Conservation (phyloP, 202 grass and related monocot genomes). For the Elaeis oleifera region DNA sequence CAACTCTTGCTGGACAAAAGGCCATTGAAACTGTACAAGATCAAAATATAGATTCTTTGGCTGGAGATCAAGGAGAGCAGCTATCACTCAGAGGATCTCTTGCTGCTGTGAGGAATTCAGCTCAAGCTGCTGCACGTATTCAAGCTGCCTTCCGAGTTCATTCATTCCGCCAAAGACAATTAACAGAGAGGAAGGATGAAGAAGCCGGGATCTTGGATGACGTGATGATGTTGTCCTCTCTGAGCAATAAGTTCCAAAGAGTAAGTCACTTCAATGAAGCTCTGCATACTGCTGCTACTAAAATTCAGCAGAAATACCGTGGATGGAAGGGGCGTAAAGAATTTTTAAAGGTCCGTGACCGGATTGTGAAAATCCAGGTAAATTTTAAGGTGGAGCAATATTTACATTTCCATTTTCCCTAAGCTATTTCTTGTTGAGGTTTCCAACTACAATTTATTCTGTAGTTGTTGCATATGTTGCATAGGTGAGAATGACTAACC, state of each 20-base stretch:
- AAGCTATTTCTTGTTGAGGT: too few species aligned
- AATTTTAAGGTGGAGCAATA: too few species aligned
- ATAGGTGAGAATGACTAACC: too few species aligned
- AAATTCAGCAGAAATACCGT: too few species aligned
- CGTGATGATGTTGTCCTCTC: constrained; percentile 7
- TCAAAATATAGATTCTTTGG: background rate
- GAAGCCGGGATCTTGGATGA: background rate
- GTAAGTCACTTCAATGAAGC: constrained; percentile 16
- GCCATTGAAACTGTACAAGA: constrained; percentile 4
- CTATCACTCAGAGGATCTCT: constrained; percentile 13
- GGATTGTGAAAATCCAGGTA: too few species aligned
- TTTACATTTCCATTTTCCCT: too few species aligned
- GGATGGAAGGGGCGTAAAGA: too few species aligned
- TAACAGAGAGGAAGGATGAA: constrained; percentile 9
- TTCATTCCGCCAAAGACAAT: constrained; percentile 12
- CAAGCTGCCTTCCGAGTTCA: constrained; percentile 20
- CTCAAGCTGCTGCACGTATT: constrained; percentile 23
- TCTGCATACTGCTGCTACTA: background rate
- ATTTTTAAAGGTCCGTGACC: too few species aligned
- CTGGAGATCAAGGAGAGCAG: constrained; percentile 1
- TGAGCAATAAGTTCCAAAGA: constrained; percentile 5
- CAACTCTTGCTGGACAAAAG: constrained; percentile 15
- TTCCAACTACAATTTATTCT: too few species aligned
- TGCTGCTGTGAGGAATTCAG: constrained; percentile 25
- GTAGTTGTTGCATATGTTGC: too few species aligned